Percentiles rank a stretch among this genome's conserved stretches.
Conservation (phyloP, 805 yeast genomes). For the Pichia scutulata region DNA sequence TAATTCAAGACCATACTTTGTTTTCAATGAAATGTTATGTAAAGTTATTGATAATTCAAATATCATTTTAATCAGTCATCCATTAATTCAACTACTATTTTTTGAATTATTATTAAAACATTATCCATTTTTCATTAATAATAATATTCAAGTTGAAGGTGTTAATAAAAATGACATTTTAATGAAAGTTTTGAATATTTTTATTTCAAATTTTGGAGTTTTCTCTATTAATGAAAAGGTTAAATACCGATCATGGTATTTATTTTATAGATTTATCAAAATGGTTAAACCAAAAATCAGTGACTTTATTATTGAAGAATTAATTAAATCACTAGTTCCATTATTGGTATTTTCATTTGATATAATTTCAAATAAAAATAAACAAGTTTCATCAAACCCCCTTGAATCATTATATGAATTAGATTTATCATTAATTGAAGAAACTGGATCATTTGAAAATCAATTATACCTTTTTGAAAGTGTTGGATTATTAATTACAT, state of each 20-base stretch:
- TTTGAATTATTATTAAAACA: constrained; percentile 84
- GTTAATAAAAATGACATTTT: constrained; percentile 43
- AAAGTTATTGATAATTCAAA: constrained; percentile 32
- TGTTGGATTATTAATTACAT: constrained; percentile 64
- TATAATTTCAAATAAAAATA: constrained; percentile 23
- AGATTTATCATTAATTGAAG: constrained; percentile 38
- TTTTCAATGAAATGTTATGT: constrained; percentile 55
- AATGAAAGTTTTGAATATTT: constrained; percentile 61
- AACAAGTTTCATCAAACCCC: constrained; percentile 12
- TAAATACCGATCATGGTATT: constrained; percentile 81
- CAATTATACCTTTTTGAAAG: constrained; percentile 84
- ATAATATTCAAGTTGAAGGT: constrained; percentile 32
- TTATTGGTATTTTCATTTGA: constrained; percentile 58
- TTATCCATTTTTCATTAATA: constrained; percentile 49
- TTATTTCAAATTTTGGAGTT: constrained; percentile 74
- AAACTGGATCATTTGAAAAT: constrained; percentile 57
- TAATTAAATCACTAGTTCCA: constrained; percentile 54
- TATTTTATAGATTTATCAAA: constrained; percentile 76
- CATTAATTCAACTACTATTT: constrained; percentile 71
- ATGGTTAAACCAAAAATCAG: constrained; percentile 61
- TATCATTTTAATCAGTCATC: constrained; percentile 51
- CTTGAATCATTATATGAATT: constrained; percentile 15
- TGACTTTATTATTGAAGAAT: constrained; percentile 41
- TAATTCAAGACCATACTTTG: constrained; percentile 55
- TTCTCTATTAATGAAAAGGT: constrained; percentile 70